Conservation (phyloP, 2,329 filamentous ascomycete genomes). For the Clathrospora elynae region DNA sequence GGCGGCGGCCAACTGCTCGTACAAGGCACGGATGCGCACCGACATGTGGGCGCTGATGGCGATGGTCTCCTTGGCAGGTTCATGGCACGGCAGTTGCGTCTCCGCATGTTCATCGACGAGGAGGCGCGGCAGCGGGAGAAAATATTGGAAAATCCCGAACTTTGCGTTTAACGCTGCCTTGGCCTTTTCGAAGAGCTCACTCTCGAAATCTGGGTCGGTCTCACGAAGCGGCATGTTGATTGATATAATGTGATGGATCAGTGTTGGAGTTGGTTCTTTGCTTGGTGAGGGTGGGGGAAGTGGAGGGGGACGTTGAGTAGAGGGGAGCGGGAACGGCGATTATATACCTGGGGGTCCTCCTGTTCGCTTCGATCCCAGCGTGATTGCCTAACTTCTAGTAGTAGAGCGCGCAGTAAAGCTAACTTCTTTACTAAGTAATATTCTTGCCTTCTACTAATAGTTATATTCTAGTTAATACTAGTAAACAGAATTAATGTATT, state of each 20-base stretch:
- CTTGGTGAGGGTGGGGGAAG: constrained; percentile 1
- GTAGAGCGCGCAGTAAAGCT: too few species aligned
- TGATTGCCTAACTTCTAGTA: too few species aligned
- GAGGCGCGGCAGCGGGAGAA: constrained; percentile 17
- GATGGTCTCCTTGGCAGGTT: constrained; percentile 16
- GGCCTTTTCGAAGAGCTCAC: constrained; percentile 11
- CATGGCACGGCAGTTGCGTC: constrained; percentile 10
- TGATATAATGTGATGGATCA: constrained; percentile 3
- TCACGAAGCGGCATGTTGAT: constrained; percentile 16
- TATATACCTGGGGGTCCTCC: too few species aligned
- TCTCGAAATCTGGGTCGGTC: constrained; percentile 17
- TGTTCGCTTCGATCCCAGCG: too few species aligned
- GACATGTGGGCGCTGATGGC: constrained; percentile 15
- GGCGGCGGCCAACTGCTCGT: constrained; percentile 11
- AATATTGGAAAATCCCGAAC: constrained; percentile 11
- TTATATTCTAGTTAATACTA: too few species aligned
- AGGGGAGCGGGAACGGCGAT: too few species aligned
- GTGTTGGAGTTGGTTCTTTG: constrained; percentile 4
- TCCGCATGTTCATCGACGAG: constrained; percentile 13
- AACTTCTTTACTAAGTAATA: too few species aligned
- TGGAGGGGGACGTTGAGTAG: constrained; percentile 2
- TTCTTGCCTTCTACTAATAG: too few species aligned
- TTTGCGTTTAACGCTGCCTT: constrained; percentile 19
- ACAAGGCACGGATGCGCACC: constrained; percentile 14
- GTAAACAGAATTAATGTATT: too few species aligned